Evolutionary conservation across 2,329 filamentous ascomycete genomes (phyloP), one percentile per base, ranked within the genome.

Genomic region (Xenosphaeropsis pyriputrescens): DNA sequence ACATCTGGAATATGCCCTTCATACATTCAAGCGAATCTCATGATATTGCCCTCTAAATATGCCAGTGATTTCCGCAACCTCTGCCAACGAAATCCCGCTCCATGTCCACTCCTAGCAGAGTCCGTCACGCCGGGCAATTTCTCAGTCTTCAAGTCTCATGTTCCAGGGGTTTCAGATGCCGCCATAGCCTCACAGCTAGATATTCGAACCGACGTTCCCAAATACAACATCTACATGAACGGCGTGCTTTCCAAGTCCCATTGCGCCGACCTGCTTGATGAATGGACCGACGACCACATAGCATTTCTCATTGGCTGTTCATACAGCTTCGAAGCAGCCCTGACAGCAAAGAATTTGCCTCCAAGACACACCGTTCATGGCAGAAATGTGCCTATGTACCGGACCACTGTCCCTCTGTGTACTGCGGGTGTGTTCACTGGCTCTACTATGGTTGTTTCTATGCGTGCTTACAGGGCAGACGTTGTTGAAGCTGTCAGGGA

Each of bases 271-370:
- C 58, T 80, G 13, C 46, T 54, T 1, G 47, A 55, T 2, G 53
- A 71, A 31, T 80, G 75, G 75, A 65, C 62, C 0, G 50, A 59
- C 4, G 64, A 75, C 44, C 71, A 80, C 45, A 66, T 75, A 17
- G 75, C 63, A 0, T 80, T 76, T 48, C 51, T 79, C 33, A 68
- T 80, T 43, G 75, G 74, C 7, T 80, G 75, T 50, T 73, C 67
- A 1, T 79, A 69, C 59, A 72, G 65, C 45, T 80, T 80, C 49
- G 75, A 79, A 51, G 55, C 61, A 2, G 73, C 72, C 3, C 62
- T 80, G 16, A 48, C 54, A 1, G 52, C 49, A 0, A 66, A 67
- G 0, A 68, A 67, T 0, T 54, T 80, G 5, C 45, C 58, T 6
- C 67, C 73, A 2, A 59, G 64, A 2, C 72, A 80, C 47, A 55